These are phyloP conservation scores for Dothistroma septosporum DNA, from an alignment of 2,329 filamentous ascomycete genomes.

Conservation along the genomic window DNA sequence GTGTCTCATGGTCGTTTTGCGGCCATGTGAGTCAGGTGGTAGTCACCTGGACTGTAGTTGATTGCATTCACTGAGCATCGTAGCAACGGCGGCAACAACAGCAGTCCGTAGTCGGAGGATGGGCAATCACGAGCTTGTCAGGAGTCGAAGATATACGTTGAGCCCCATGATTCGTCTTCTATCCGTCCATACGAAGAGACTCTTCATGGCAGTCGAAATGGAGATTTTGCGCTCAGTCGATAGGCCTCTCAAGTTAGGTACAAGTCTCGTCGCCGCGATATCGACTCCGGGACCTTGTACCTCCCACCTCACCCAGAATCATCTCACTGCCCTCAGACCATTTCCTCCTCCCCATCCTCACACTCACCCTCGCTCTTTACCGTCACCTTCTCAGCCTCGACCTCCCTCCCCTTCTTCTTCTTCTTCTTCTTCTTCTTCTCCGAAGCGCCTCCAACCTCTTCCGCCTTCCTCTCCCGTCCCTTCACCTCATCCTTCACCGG, in stretches of 20 bases:
- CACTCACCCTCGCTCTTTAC: background rate
- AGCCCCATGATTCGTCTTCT: background rate
- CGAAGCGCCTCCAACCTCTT: background rate
- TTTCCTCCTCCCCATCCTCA: slow-evolving; percentile 8
- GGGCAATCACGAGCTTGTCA: background rate
- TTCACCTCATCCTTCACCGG: slow-evolving; percentile 4
- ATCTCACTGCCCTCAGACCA: slow-evolving; percentile 4
- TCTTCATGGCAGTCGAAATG: no score
- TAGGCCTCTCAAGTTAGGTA: background rate
- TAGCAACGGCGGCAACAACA: background rate
- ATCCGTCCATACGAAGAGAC: background rate
- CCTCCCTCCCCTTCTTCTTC: background rate
- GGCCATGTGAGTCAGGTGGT: background rate
- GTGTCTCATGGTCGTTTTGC: background rate
- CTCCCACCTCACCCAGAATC: background rate
- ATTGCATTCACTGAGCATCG: background rate
- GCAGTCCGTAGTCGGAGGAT: background rate
- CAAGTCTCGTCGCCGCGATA: background rate
- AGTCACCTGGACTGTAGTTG: background rate
- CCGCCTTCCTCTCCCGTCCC: slow-evolving; percentile 10
- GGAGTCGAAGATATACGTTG: background rate
- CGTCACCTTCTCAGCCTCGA: background rate
- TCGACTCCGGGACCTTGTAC: background rate
- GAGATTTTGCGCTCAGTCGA: background rate
- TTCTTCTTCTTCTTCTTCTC: background rate